Conservation (phyloP, 2,329 filamentous ascomycete genomes). For the Dothistroma septosporum region DNA sequence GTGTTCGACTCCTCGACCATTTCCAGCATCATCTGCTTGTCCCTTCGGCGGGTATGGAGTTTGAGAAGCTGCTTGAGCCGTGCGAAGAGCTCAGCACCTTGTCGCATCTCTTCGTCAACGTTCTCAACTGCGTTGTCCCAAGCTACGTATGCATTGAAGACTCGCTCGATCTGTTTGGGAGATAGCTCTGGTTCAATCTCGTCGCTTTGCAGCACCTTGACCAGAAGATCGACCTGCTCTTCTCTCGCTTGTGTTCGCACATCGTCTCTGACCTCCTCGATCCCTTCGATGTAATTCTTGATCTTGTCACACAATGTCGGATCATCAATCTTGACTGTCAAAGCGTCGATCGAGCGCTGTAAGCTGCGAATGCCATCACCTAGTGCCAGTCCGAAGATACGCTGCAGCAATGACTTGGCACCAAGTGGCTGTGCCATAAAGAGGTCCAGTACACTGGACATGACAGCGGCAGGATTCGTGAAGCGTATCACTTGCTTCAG, state of each 20-base stretch:
- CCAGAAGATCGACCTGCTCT: slow-evolving; percentile 79
- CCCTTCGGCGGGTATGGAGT: slow-evolving; percentile 81
- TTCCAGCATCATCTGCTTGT: slow-evolving; percentile 95
- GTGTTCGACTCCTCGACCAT: slow-evolving; percentile 97
- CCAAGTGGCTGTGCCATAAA: slow-evolving; percentile 96
- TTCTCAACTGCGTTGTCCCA: slow-evolving; percentile 95
- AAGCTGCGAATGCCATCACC: slow-evolving; percentile 84
- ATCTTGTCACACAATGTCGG: slow-evolving; percentile 74
- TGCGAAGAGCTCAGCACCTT: slow-evolving; percentile 88
- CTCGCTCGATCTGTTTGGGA: slow-evolving; percentile 70
- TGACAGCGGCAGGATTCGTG: slow-evolving; percentile 92
- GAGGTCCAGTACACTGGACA: slow-evolving; percentile 90
- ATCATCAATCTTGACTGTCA: slow-evolving; percentile 76
- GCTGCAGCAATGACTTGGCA: slow-evolving; percentile 81
- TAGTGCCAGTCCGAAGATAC: slow-evolving; percentile 88
- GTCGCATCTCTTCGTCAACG: slow-evolving; percentile 78
- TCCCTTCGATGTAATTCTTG: slow-evolving; percentile 69
- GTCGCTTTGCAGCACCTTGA: slow-evolving; percentile 78
- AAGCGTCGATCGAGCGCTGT: slow-evolving; percentile 77
- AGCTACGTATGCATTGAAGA: slow-evolving; percentile 93
- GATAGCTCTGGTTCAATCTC: slow-evolving; percentile 67
- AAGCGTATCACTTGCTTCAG: slow-evolving; percentile 97
- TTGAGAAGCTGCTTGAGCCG: slow-evolving; percentile 93
- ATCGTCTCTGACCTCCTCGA: slow-evolving; percentile 68
- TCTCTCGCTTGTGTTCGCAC: slow-evolving; percentile 69